These are phyloP conservation scores for Leccinum solheimii DNA, from an alignment of 1,284 basidiomycete species.

Conservation along the genomic window DNA sequence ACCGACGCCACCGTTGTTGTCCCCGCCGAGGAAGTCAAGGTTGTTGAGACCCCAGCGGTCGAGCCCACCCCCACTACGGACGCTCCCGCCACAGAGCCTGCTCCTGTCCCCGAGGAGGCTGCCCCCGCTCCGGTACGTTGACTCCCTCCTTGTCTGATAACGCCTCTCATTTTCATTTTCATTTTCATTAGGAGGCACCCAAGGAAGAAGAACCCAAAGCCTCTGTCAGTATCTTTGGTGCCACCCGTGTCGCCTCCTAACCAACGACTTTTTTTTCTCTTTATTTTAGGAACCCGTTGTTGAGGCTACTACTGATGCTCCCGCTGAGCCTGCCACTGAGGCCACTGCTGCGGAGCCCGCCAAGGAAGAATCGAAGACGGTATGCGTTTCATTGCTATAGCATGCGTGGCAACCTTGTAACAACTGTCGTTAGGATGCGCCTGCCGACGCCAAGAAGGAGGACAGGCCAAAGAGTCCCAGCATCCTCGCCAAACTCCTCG, in stretches of 20 bases:
- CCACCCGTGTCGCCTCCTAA: background rate
- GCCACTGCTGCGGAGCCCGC: conserved; percentile 39
- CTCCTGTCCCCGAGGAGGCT: conserved; percentile 36
- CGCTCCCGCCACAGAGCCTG: conserved; percentile 35
- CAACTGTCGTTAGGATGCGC: conserved; percentile 33
- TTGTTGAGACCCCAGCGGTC: conserved; percentile 43
- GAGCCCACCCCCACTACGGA: conserved; percentile 40
- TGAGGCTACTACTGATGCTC: conserved; percentile 36
- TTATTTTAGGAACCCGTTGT: background rate
- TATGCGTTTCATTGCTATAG: conserved; percentile 28
- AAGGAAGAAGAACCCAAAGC: conserved; percentile 51
- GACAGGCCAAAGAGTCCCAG: conserved; percentile 77
- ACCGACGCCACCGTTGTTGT: conserved; percentile 52
- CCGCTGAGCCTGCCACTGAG: conserved; percentile 41
- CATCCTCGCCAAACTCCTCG: conserved; percentile 68
- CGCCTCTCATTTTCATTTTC: conserved; percentile 2
- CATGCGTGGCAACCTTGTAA: background rate
- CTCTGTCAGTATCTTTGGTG: conserved; percentile 35
- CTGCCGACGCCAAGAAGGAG: conserved; percentile 63
- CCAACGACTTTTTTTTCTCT: background rate
- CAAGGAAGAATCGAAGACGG: conserved; percentile 64
- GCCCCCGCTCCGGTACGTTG: conserved; percentile 27
- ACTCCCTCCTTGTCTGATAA: background rate
- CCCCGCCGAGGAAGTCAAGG: conserved; percentile 55
- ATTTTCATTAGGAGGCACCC: conserved; percentile 43